A percentile compares a stretch with the other conserved stretches of the same genome.
Evolutionary conservation across 306 rosid genomes (phyloP).

Genomic region (Acacia acuminata): DNA sequence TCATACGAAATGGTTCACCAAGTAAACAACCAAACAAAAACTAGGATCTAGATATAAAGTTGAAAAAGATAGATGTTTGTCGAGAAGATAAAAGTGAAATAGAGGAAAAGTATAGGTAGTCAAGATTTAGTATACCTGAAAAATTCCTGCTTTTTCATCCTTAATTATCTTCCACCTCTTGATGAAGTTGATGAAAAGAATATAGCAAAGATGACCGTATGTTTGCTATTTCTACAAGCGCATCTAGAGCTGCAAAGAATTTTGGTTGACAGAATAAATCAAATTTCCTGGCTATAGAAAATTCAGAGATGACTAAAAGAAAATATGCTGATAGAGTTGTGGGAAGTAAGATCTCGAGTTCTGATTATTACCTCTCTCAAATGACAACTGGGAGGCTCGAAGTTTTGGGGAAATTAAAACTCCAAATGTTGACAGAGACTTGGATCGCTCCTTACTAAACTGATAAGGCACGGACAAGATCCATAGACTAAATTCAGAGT

Average conservation of each 20-base stretch:
- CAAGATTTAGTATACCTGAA: constrained; percentile 30
- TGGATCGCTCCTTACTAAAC: constrained; percentile 69
- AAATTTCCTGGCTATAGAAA: constrained; percentile 10
- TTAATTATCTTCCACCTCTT: constrained; percentile 49
- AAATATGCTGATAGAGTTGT: background rate
- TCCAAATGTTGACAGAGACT: constrained; percentile 70
- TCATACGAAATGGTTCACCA: background rate
- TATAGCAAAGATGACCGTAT: constrained; percentile 55
- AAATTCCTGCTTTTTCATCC: constrained; percentile 35
- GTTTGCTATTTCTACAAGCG: constrained; percentile 76
- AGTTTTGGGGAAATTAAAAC: constrained; percentile 89
- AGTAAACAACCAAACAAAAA: constrained; percentile 15
- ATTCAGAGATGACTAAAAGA: constrained; percentile 21
- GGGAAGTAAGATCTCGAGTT: constrained; percentile 17
- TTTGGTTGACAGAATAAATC: constrained; percentile 32
- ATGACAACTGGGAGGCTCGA: constrained; percentile 79
- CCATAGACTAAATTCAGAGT: constrained; percentile 15
- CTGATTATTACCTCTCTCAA: constrained; percentile 66
- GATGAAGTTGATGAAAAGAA: constrained; percentile 54
- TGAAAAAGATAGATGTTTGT: background rate
- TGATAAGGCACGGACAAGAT: constrained; percentile 32
- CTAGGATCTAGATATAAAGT: background rate
- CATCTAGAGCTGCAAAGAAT: constrained; percentile 67
- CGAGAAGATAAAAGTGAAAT: background rate
- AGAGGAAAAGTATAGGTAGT: background rate